Evolutionary conservation across 2,329 filamentous ascomycete species (phyloP).

Genomic region (Neofusicoccum ribis): DNA sequence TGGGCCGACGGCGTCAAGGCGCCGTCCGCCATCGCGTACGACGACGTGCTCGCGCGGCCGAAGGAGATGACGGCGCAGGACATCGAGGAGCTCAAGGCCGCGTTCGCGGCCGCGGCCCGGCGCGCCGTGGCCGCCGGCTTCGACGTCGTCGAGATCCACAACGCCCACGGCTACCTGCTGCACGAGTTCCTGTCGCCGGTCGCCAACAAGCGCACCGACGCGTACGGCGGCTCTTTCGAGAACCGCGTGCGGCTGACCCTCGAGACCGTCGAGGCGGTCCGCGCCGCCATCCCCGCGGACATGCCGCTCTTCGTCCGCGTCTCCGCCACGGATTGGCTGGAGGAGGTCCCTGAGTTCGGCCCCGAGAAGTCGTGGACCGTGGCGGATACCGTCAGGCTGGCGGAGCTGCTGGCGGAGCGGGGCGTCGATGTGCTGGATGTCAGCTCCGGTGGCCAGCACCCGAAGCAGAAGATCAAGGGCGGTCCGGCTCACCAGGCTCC

Average conservation of each 20-base stretch:
- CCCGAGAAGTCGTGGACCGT: constrained; percentile 64
- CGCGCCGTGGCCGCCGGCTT: constrained; percentile 60
- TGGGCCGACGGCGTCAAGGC: constrained; percentile 57
- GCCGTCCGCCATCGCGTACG: constrained; percentile 63
- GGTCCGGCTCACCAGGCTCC: constrained; percentile 73
- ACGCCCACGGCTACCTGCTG: constrained; percentile 76
- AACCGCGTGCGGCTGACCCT: constrained; percentile 69
- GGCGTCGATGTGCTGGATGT: constrained; percentile 86
- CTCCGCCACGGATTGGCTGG: constrained; percentile 75
- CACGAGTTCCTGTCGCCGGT: constrained; percentile 69
- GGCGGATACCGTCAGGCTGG: constrained; percentile 64
- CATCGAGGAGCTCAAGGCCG: constrained; percentile 64
- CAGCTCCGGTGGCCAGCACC: constrained; percentile 71
- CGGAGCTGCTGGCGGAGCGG: constrained; percentile 64
- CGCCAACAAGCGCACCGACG: constrained; percentile 66
- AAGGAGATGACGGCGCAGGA: constrained; percentile 68
- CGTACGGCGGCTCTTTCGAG: constrained; percentile 69
- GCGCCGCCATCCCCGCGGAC: constrained; percentile 61
- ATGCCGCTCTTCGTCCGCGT: constrained; percentile 76
- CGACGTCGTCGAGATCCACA: constrained; percentile 79
- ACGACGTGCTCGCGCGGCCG: constrained; percentile 60
- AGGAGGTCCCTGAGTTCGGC: constrained; percentile 50
- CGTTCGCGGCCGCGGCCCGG: constrained; percentile 64
- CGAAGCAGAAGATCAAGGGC: constrained; percentile 59
- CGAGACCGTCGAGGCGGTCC: constrained; percentile 65